A percentile compares a stretch with the other conserved stretches of the same genome.
phyloP scores from a whole-genome alignment of 805 yeast species.

The Schwanniomyces yamadae region DNA sequence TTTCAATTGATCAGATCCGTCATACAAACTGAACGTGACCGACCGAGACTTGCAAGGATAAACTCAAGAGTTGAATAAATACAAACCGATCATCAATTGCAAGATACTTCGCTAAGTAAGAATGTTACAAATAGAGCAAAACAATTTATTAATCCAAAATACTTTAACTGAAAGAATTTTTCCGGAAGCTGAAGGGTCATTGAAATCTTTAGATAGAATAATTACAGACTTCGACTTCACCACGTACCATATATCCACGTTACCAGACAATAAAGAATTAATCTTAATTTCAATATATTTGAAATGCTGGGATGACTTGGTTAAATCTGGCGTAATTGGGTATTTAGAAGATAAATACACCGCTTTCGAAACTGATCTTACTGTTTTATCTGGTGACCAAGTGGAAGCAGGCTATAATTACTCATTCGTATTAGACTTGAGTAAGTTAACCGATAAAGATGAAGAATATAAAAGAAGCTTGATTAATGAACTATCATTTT shows the following conservation, averaged over 20 bases:
- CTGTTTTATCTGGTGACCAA: conserved; percentile 27
- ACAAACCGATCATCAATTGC: no score
- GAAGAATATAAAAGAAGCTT: conserved; percentile 53
- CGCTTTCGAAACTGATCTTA: conserved; percentile 28
- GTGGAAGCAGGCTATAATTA: conserved; percentile 82
- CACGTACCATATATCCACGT: conserved; percentile 86
- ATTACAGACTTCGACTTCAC: conserved; percentile 96
- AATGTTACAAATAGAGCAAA: conserved; percentile 85
- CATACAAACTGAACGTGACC: no score
- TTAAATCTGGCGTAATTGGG: conserved; percentile 60
- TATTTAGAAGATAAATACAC: conserved; percentile 54
- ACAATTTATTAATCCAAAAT: conserved; percentile 78
- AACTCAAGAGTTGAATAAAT: no score
- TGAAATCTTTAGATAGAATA: conserved; percentile 70
- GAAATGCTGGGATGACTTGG: conserved; percentile 75
- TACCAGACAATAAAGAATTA: conserved; percentile 64
- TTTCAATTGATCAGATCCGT: no score
- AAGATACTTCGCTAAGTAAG: no score
- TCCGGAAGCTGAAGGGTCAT: conserved; percentile 38
- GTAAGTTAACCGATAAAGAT: conserved; percentile 25
- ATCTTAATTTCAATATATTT: conserved; percentile 68
- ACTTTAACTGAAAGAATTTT: conserved; percentile 71
- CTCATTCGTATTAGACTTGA: conserved; percentile 67
- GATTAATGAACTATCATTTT: conserved; percentile 63
- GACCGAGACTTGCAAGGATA: no score